Evolutionary conservation across 495 filamentous ascomycete species (phyloP).

Genomic region (Cairneyella variabilis): DNA sequence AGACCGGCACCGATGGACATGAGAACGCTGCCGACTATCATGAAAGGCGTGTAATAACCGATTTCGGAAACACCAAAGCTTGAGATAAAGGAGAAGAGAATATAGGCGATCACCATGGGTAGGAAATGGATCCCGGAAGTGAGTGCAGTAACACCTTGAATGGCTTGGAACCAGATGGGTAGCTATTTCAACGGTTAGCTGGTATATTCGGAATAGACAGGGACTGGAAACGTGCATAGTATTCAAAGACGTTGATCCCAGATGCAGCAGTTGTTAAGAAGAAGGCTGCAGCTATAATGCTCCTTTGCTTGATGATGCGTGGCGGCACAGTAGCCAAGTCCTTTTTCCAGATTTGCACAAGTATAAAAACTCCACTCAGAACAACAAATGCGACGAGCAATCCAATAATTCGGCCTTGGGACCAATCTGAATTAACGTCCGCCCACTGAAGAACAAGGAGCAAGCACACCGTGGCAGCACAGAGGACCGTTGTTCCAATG

Average conservation of each 20-base stretch:
- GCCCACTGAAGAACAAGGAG: slow-evolving; percentile 36
- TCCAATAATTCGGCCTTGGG: slow-evolving; percentile 8
- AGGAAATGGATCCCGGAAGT: slow-evolving; percentile 69
- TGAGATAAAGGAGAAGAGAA: slow-evolving; percentile 44
- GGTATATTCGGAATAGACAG: not conserved
- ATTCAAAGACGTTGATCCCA: slow-evolving; percentile 48
- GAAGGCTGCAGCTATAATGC: not conserved
- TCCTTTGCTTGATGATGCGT: slow-evolving; percentile 46
- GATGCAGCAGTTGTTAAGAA: slow-evolving; percentile 33
- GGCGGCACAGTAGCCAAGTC: slow-evolving; percentile 74
- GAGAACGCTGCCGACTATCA: slow-evolving; percentile 46
- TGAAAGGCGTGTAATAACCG: slow-evolving; percentile 66
- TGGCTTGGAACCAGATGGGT: no score
- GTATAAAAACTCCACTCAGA: slow-evolving; percentile 48
- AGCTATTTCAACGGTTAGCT: slow-evolving; percentile 31
- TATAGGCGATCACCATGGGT: slow-evolving; percentile 53
- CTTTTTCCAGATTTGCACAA: slow-evolving; percentile 53
- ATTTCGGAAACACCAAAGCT: slow-evolving; percentile 48
- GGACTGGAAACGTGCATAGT: slow-evolving; percentile 37
- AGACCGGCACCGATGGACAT: slow-evolving; percentile 59
- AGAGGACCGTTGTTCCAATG: not conserved
- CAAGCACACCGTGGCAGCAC: not conserved
- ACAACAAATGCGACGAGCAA: slow-evolving; percentile 2
- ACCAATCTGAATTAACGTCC: slow-evolving; percentile 57
- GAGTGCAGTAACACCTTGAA: slow-evolving; percentile 51